Evolutionary conservation across 768 basidiomycete genomes (phyloP), one percentile per base, ranked within the genome.

Genomic region (Kwoniella bestiolae): DNA sequence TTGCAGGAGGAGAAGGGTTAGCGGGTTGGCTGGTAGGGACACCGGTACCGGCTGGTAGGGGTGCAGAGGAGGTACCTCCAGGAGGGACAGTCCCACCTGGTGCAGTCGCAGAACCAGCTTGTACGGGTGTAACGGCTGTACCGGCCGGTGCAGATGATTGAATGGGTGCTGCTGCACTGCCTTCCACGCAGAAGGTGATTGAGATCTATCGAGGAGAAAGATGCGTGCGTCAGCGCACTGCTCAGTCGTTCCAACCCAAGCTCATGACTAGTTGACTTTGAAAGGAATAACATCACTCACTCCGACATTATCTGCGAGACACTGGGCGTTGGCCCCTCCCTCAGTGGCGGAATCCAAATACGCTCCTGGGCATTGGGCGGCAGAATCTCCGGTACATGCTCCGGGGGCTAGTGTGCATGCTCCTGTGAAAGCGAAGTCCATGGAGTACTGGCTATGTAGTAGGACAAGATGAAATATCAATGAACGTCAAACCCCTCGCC

Each of bases 131-230:
- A 4, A 26, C 50, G 29, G 26, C 25, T 16, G 38, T 14, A 32
- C 26, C 28, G 35, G 55, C 26, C 16, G 25, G 34, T 21, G 25
- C 26, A 31, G 26, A 16, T 14, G n/a, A n/a, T n/a, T n/a, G n/a
- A n/a, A n/a, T n/a, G n/a, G n/a, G n/a, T n/a, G n/a, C n/a, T n/a
- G n/a, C n/a, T n/a, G n/a, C n/a, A n/a, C n/a, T n/a, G n/a, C 45
- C 56, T 0, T 9, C 23, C 52, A 34, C 58, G 38, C 68, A 69
- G 64, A 69, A 69, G 21, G 68, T 69, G 41, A 69, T 69, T 2
- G 58, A 60, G 53, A 69, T 66, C 68, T 69, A 26, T 8, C 5
- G n/a, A n/a, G n/a, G n/a, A n/a, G n/a, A n/a, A 41, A 41, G 18
- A 5, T 41, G 12, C 0, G 5, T 16, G 12, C 18, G 38, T 41